These are phyloP conservation scores for Colletotrichum zoysiae DNA, from an alignment of 2,329 filamentous ascomycete genomes.

Conservation along the genomic window DNA sequence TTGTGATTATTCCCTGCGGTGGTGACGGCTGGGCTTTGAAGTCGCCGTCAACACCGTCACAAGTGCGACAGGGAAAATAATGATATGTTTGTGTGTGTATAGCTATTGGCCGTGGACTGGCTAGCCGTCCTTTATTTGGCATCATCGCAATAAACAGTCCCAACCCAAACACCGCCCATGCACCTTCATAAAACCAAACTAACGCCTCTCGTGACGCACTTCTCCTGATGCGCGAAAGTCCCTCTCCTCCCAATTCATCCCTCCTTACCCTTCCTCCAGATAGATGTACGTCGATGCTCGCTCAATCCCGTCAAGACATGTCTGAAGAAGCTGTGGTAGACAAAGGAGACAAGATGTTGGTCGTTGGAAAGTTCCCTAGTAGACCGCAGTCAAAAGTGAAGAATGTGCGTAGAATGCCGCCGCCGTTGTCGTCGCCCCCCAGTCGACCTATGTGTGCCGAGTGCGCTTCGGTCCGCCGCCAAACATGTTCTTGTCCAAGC, in stretches of 20 bases:
- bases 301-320: slow-evolving; percentile 36
- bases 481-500: slow-evolving; percentile 72
- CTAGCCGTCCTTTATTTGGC: slow-evolving; percentile 40
- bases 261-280: slow-evolving; percentile 6
- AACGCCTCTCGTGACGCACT: slow-evolving; percentile 39
- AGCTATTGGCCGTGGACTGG: slow-evolving; percentile 41
- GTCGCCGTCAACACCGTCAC: slow-evolving; percentile 10
- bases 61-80: slow-evolving; percentile 23
- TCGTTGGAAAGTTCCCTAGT: slow-evolving; percentile 6
- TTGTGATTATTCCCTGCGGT: slow-evolving; percentile 24
- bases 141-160: slow-evolving; percentile 41
- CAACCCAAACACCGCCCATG: slow-evolving; percentile 40
- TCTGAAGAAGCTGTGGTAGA: slow-evolving; percentile 29
- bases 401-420: not conserved
- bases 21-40: slow-evolving; percentile 1
- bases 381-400: slow-evolving; percentile 31
- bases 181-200: slow-evolving; percentile 35
- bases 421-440: not conserved
- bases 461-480: slow-evolving; percentile 63
- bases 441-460: slow-evolving; percentile 56
- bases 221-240: slow-evolving; percentile 23
- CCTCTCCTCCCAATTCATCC: not conserved
- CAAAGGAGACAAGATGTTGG: slow-evolving; percentile 14
- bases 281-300: slow-evolving; percentile 38
- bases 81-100: slow-evolving; percentile 29